Evolutionary conservation across 1,284 basidiomycete genomes (phyloP), one percentile per base, ranked within the genome.

Genomic region (Cutaneotrichosporon curvatum): DNA sequence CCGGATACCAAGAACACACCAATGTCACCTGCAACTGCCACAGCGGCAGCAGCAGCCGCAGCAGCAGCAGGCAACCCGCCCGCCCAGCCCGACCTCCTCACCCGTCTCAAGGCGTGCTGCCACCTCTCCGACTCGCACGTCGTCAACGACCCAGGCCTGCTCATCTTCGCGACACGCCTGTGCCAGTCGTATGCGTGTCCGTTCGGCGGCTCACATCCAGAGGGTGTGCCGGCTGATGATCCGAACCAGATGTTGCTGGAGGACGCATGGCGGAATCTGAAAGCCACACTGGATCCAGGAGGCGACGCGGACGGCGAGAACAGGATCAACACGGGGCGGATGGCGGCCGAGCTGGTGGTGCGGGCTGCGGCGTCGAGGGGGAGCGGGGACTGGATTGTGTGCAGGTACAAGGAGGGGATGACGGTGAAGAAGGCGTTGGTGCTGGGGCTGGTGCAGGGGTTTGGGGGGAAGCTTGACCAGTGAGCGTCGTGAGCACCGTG

Each of bases 101-200:
- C 67, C 4, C 63, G 70, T 9, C 53, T 72, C 20, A 66, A 69
- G 48, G 53, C 57, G 37, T 72, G 70, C 52, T 72, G 70, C 49
- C 69, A 70, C 52, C 50, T 72, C 12, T 63, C 64, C 33, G 70
- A 72, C 48, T 63, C 63, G 23, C 69, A 70, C 56, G 70, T 72
- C 34, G 65, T 70, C 42, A 68, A 68, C 52, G 70, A 72, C 43
- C 69, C 70, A 0, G 69, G 70, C 2, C 55, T 70, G 11, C 53
- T 72, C 39, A 65, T 71, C 43, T 72, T 70, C 40, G 70, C 68
- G 10, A 70, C 68, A n/a, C 51, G 68, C 6, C 57, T 72, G 16
- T 71, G 69, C 43, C 65, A 70, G 39, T 63, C 64, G 12, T 67
- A 68, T 22, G 62, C 68, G 1, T 72, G 70, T 40, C 47, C 56